phyloP scores from a whole-genome alignment of 176 grass and related monocot genomes.

The Tuctoria greenei region DNA sequence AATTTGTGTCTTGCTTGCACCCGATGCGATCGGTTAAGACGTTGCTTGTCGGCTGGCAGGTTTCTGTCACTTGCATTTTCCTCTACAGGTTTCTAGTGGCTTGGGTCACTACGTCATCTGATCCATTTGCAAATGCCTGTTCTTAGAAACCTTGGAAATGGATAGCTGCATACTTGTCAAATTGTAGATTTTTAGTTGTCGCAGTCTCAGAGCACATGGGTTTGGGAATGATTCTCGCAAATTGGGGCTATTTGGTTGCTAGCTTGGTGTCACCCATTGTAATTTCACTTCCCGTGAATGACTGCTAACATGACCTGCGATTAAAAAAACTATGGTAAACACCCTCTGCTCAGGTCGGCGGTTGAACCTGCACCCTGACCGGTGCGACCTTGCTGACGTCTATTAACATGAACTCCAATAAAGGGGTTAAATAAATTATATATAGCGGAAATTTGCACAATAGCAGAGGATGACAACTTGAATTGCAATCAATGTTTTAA shows the following conservation, averaged over 20 bases:
- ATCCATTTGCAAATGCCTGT: not conserved
- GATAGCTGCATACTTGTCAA: not conserved
- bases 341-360: not conserved
- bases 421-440: not conserved
- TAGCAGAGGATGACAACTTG: not conserved
- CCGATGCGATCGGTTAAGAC: slow-evolving; percentile 21
- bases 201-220: not conserved
- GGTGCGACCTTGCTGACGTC: no score
- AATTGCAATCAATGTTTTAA: no score
- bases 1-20: not conserved
- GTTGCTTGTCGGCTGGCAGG: slow-evolving; percentile 18
- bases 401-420: not conserved
- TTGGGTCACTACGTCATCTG: not conserved
- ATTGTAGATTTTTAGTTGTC: not conserved
- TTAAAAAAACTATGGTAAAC: no score
- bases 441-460: not conserved
- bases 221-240: not conserved
- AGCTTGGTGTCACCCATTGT: not conserved
- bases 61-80: slow-evolving; percentile 23
- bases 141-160: not conserved
- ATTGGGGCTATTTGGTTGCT: not conserved
- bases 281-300: not conserved
- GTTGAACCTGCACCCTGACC: not conserved
- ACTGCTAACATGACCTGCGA: not conserved
- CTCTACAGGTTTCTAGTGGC: not conserved